These are phyloP conservation scores for Panellus pusillus DNA, from an alignment of 768 basidiomycete genomes.

Conservation along the genomic window DNA sequence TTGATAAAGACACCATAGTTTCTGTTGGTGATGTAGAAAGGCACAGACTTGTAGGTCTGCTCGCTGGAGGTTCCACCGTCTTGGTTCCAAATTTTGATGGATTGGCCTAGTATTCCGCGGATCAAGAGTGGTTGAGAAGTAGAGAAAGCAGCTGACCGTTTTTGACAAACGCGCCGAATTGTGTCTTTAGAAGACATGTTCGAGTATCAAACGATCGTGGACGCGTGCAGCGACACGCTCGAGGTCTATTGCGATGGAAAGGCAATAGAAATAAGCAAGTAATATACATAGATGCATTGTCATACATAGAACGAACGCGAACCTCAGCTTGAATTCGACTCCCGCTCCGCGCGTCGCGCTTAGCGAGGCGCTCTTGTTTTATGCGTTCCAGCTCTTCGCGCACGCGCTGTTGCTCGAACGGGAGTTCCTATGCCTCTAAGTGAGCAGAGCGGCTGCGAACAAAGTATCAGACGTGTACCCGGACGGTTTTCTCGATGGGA, in stretches of 20 bases:
- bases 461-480: slow-evolving; percentile 34
- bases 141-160: slow-evolving; percentile 50
- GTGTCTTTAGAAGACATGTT: slow-evolving; percentile 54
- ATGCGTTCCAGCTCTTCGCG: slow-evolving; percentile 72
- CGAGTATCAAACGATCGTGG: slow-evolving; percentile 45
- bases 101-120: slow-evolving; percentile 40
- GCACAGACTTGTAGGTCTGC: slow-evolving; percentile 66
- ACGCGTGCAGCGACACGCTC: slow-evolving; percentile 35
- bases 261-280: slow-evolving; percentile 30
- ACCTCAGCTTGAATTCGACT: slow-evolving; percentile 1
- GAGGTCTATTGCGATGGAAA: slow-evolving; percentile 41
- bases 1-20: slow-evolving; percentile 79
- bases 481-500: slow-evolving; percentile 52
- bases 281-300: neutral
- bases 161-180: slow-evolving; percentile 74
- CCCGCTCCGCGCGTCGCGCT: slow-evolving; percentile 10
- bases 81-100: slow-evolving; percentile 68
- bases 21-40: slow-evolving; percentile 68
- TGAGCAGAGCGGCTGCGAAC: neutral
- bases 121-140: slow-evolving; percentile 20
- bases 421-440: slow-evolving; percentile 46
- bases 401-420: slow-evolving; percentile 64
- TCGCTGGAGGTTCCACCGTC: slow-evolving; percentile 75
- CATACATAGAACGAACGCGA: slow-evolving; percentile 1
- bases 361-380: slow-evolving; percentile 50